Evolutionary conservation across 169 alveolate species (phyloP), one percentile per base, ranked within the genome.

Genomic region (Plasmodium vivax): DNA sequence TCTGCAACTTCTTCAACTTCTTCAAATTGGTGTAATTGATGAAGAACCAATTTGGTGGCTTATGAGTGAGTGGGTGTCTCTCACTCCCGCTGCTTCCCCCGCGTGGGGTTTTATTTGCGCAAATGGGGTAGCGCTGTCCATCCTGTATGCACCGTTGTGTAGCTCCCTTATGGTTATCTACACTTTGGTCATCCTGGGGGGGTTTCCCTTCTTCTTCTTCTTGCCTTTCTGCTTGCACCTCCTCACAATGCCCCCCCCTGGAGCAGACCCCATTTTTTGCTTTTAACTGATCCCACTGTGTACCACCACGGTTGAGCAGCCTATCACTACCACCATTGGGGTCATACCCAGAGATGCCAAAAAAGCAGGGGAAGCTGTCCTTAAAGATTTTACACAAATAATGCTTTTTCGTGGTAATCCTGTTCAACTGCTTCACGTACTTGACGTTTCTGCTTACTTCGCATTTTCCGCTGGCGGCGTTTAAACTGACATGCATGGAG

Each of bases 11-110:
- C 10, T 9, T 72, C 73, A 73, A 73, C 12, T 27, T 7, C 23
- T 32, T 72, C 8, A 74, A 85, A 73, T 47, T 43, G 36, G 62
- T 32, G 38, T 72, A 58, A 58, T 85, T 85, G 45, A 85, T 85
- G 56, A 85, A 85, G 45, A 85, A 73, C 47, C 45, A 7, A n/a
- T 85, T 73, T 14, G 56, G 80, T n/a, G 32, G 19, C 9, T 19
- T 83, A 23, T 1, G n/a, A 7, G 38, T 27, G 77, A 0, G 38
- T 68, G 77, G 0, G n/a, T 68, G n/a, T 68, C 12, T 68, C 34
- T 2, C 5, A 19, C 32, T 68, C 0, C 62, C 62, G 14, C 38
- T 58, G 34, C 0, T 58, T 58, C 74, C 74, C 1, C 32, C 16
- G 7, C 77, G 4, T 68, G 10, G 0, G 2, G 2, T 9, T 7